These are phyloP conservation scores for Stereum hirsutum DNA, from an alignment of 1,284 basidiomycete genomes.

Conservation along the genomic window DNA sequence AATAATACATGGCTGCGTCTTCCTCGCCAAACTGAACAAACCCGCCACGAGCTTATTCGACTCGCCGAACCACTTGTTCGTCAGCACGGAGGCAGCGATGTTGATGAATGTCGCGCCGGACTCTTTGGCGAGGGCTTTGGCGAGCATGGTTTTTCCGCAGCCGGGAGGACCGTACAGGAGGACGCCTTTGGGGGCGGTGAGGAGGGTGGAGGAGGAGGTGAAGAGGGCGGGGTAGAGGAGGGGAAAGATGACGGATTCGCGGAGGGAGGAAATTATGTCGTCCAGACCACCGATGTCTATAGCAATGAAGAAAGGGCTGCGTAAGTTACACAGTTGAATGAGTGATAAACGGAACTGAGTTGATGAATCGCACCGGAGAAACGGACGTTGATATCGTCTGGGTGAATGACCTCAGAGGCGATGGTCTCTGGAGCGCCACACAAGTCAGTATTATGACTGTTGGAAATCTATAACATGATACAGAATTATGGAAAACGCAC, in stretches of 20 bases:
- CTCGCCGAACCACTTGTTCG: slow-evolving; percentile 97
- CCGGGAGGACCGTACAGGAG: slow-evolving; percentile 88
- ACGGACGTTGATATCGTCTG: slow-evolving; percentile 70
- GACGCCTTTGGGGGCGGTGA: slow-evolving; percentile 74
- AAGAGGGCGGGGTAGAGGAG: slow-evolving; percentile 91
- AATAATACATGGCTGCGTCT: slow-evolving; percentile 71
- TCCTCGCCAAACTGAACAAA: slow-evolving; percentile 66
- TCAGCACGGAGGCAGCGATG: slow-evolving; percentile 70
- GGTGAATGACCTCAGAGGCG: slow-evolving; percentile 79
- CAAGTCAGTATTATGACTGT: background rate
- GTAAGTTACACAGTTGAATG: slow-evolving; percentile 1
- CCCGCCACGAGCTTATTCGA: slow-evolving; percentile 96
- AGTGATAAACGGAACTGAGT: background rate
- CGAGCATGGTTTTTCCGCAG: slow-evolving; percentile 93
- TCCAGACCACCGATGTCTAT: slow-evolving; percentile 92
- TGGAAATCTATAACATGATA: too few relatives aligned
- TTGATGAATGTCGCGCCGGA: slow-evolving; percentile 96
- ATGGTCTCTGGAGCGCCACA: slow-evolving; percentile 49
- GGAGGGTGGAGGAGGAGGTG: slow-evolving; percentile 59
- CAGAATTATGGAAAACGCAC: slow-evolving; percentile 41
- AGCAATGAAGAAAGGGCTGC: background rate
- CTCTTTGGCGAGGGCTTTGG: slow-evolving; percentile 93
- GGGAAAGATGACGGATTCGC: slow-evolving; percentile 96
- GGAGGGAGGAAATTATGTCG: slow-evolving; percentile 81
- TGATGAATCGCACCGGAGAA: slow-evolving; percentile 51